Base-by-base conservation (phyloP, 2,329 filamentous ascomycete genomes). In the Penicillium sp. region DNA sequence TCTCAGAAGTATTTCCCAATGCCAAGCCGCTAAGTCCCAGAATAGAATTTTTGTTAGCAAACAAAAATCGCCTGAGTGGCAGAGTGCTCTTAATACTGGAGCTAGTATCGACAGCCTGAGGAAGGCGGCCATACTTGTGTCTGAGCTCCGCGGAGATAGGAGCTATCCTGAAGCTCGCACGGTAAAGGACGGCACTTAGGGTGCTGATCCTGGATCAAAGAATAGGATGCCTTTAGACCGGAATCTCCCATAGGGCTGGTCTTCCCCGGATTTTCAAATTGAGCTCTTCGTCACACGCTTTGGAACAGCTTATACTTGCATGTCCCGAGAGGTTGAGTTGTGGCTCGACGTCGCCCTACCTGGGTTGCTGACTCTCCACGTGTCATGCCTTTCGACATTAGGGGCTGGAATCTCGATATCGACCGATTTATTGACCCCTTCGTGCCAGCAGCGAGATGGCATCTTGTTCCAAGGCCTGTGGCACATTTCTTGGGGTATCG, bases 371-470 rank as follows among this genome's bases (percentile, higher is more conserved):
- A 47, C 6, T 48, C 46, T 8, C 26, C 49, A 2, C 51, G 45
- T 36, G 38, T 45, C 28, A 54, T 52, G 21, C 47, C 53, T 7
- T 53, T 60, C 34, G 61, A 65, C 42, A 60, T 65, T 6, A 62
- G 56, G 16, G 60, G 61, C 24, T 71, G 70, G 64, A 78, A 86
- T 65, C 84, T 95, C 71, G 84, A 94, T 72, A 82, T 95, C 58
- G 91, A 96, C 76, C 74, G 73, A n/a, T 84, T 86, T 67, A 68
- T 95, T 46, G 90, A 93, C 68, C 87, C 80, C 2, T 78, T 84
- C 54, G 66, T 95, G 23, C 88, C 88, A 8, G 75, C 81, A 13
- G 86, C 87, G 38, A 83, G 81, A 61, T 81, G 89, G 68, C 74
- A 80, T 26, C 73, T 76, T 42, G 66, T 95, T 1, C 91, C 90